Base-by-base conservation (phyloP, 345 rosid species). In the Sonneratia caseolaris region DNA sequence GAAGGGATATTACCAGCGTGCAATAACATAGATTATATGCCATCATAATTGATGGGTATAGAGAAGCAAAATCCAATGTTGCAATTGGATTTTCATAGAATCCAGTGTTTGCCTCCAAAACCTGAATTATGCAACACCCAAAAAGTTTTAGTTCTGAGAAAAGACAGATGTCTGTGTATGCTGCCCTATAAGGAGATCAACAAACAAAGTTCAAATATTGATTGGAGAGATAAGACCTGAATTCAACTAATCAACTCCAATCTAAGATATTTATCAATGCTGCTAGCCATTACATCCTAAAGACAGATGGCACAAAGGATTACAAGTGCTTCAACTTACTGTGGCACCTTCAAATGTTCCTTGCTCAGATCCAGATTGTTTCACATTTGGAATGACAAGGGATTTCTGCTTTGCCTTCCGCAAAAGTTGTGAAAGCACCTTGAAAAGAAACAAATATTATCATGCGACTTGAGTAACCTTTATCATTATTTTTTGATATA, bases 21-120 rank as follows among this genome's bases (percentile, higher is more conserved):
- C 97, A 90, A 83, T 92, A 95, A 76, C 99, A 95, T 66, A 95
- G 77, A 83, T 95, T 95, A 83, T 92, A 95, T 64, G 99, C 99
- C 99, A 92, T 95, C 99, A 95, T 95, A 79, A 95, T 95, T 45
- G 97, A 95, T 48, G 99, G 99, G 83, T 95, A 95, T 68, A 95
- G 67, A 73, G 99, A 95, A 70, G 99, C 97, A 82, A 92, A 95
- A 89, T 95, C 99, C 73, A 95, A 77, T 61, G 97, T 95, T 42
- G 97, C 97, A 82, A 92, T 90, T 66, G 97, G 97, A 82, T 90
- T 90, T 76, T 95, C 97, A 74, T 92, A 95, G 81, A 87, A 95
- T 71, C 97, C 97, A 48, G 97, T 88, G 74, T 69, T 89, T 57
- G 99, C 91, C 80, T 95, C 97, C 89, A 95, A 82, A 70, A 95